Evolutionary conservation across 805 yeast species (phyloP).

Genomic region (Groenewaldozyma tartarivorans): DNA sequence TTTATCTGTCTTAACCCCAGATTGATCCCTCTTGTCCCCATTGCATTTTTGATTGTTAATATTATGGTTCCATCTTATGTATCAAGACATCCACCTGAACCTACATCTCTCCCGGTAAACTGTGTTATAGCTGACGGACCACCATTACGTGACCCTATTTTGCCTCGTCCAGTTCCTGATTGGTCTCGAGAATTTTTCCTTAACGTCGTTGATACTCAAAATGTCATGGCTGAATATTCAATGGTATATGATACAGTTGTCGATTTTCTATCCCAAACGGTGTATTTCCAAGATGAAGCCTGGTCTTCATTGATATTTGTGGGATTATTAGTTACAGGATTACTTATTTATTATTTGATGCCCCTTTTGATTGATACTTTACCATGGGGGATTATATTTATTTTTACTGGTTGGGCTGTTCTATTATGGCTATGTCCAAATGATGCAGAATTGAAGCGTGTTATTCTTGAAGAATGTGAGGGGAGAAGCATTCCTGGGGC

Average conservation of each 20-base stretch:
- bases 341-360: constrained; percentile 23
- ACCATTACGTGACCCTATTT: constrained; percentile 36
- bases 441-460: neutral
- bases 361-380: constrained; percentile 21
- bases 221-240: constrained; percentile 62
- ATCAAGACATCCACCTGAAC: constrained; percentile 55
- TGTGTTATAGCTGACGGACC: constrained; percentile 41
- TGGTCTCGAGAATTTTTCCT: constrained; percentile 66
- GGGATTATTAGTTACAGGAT: constrained; percentile 23
- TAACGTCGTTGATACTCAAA: constrained; percentile 77
- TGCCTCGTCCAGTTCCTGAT: constrained; percentile 69
- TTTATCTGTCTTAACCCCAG: constrained; percentile 49
- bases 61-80: constrained; percentile 62
- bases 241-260: constrained; percentile 48
- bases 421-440: no score
- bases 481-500: neutral
- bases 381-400: constrained; percentile 31
- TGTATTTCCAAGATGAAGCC: constrained; percentile 48
- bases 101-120: constrained; percentile 24
- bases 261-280: constrained; percentile 42
- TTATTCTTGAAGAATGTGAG: neutral
- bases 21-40: constrained; percentile 35
- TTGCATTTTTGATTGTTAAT: constrained; percentile 41
- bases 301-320: constrained; percentile 46
- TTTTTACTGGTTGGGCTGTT: constrained; percentile 42